These are phyloP conservation scores for Dactylellina haptotyla DNA, from an alignment of 2,329 filamentous ascomycete genomes.

Conservation along the genomic window DNA sequence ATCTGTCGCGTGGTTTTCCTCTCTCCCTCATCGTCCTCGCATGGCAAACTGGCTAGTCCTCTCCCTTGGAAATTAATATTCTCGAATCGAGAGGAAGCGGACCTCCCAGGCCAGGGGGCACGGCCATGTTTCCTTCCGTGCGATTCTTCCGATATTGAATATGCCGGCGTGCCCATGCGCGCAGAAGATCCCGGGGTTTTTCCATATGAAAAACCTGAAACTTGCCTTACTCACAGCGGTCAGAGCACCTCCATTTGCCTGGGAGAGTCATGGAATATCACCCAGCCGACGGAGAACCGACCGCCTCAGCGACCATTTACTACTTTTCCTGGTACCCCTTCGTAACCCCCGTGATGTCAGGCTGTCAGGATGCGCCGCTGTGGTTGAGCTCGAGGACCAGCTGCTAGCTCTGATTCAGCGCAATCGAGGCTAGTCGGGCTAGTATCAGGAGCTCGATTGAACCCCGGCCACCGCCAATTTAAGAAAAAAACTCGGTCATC, in stretches of 20 bases:
- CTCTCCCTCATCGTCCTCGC: not conserved
- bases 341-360: constrained; percentile 10
- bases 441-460: constrained; percentile 15
- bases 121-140: constrained; percentile 5
- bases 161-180: constrained; percentile 26
- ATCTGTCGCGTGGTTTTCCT: not conserved
- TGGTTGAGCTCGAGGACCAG: constrained; percentile 9
- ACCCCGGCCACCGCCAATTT: constrained; percentile 53
- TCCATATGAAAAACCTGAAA: constrained; percentile 39
- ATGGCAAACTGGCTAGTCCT: not conserved
- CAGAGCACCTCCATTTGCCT: constrained; percentile 30
- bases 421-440: not conserved
- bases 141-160: constrained; percentile 39
- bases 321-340: not conserved
- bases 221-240: constrained; percentile 20
- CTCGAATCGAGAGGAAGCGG: constrained; percentile 8
- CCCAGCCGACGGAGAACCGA: no score
- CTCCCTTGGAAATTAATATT: not conserved
- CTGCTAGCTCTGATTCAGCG: no score
- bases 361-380: no score
- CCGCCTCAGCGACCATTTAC: not conserved
- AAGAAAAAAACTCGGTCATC: constrained; percentile 30
- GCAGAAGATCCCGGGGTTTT: constrained; percentile 18
- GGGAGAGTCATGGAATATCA: not conserved
- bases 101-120: not conserved